Conservation (phyloP, 805 yeast species). For the Ogataea ramenticola region DNA sequence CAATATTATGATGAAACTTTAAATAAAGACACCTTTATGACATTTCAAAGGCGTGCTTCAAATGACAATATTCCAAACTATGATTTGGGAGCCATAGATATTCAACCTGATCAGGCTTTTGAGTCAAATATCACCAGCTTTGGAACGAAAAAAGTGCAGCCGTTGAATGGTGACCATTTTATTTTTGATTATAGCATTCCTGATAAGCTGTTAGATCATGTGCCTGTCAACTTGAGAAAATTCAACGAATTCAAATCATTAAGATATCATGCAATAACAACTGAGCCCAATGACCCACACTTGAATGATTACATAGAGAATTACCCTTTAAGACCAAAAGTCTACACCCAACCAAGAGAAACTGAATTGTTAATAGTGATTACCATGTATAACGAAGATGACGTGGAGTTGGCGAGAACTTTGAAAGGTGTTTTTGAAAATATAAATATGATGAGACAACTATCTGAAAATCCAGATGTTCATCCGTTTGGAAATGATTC, state of each 20-base stretch:
- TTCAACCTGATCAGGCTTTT: background rate
- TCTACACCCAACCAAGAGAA: constrained; percentile 65
- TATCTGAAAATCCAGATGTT: constrained; percentile 33
- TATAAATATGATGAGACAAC: constrained; percentile 62
- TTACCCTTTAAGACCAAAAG: constrained; percentile 59
- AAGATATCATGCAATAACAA: constrained; percentile 90
- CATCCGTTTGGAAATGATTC: constrained; percentile 85
- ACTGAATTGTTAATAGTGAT: constrained; percentile 83
- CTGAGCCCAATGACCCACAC: constrained; percentile 74
- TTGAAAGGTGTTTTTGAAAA: constrained; percentile 87
- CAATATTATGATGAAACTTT: too few relatives aligned
- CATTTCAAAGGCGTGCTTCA: too few relatives aligned
- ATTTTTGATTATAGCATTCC: constrained; percentile 86
- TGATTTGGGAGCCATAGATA: background rate
- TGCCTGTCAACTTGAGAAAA: constrained; percentile 30
- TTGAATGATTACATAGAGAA: constrained; percentile 19
- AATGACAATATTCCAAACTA: background rate
- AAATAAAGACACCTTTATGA: too few relatives aligned
- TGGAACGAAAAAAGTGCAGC: constrained; percentile 33
- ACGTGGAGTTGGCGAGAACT: constrained; percentile 72
- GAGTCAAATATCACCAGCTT: background rate
- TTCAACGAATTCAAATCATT: constrained; percentile 59
- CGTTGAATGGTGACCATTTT: constrained; percentile 60
- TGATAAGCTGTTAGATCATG: constrained; percentile 44
- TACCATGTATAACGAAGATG: constrained; percentile 92